Conservation (phyloP, 164 flowering plant genomes). For the Nymphaea thermarum region DNA sequence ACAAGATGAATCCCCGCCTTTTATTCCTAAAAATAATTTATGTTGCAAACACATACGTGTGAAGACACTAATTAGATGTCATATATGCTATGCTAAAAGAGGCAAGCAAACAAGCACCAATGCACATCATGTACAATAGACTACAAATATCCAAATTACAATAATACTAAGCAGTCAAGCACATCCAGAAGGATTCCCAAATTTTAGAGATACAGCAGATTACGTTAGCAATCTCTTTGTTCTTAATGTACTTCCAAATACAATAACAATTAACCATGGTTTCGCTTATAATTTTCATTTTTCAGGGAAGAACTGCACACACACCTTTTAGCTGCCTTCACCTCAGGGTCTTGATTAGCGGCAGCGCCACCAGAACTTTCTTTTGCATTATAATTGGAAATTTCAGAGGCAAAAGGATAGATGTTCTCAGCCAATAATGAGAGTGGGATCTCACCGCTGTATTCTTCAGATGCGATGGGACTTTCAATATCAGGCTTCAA, state of each 20-base stretch:
- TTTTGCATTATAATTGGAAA: constrained; percentile 6
- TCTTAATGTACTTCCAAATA: neutral
- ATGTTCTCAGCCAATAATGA: constrained; percentile 17
- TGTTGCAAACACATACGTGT: no score
- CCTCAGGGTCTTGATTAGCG: constrained; percentile 20
- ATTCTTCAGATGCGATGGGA: constrained; percentile 32
- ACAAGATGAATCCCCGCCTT: no score
- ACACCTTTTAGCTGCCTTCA: constrained; percentile 25
- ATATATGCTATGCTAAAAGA: no score
- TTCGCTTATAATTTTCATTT: neutral
- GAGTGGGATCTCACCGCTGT: constrained; percentile 16
- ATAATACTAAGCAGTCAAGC: no score
- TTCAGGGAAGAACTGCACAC: neutral
- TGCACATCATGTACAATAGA: no score
- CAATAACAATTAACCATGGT: neutral
- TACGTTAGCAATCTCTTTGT: neutral
- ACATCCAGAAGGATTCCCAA: neutral
- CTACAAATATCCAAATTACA: no score
- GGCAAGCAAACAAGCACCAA: no score
- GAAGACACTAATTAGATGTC: no score
- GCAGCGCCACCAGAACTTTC: constrained; percentile 11
- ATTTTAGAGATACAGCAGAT: neutral
- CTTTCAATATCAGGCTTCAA: constrained; percentile 18
- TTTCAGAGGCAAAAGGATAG: constrained; percentile 12
- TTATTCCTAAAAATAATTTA: no score